Conservation (phyloP, 2,329 filamentous ascomycete species). For the Simplicillium aogashimaense region DNA sequence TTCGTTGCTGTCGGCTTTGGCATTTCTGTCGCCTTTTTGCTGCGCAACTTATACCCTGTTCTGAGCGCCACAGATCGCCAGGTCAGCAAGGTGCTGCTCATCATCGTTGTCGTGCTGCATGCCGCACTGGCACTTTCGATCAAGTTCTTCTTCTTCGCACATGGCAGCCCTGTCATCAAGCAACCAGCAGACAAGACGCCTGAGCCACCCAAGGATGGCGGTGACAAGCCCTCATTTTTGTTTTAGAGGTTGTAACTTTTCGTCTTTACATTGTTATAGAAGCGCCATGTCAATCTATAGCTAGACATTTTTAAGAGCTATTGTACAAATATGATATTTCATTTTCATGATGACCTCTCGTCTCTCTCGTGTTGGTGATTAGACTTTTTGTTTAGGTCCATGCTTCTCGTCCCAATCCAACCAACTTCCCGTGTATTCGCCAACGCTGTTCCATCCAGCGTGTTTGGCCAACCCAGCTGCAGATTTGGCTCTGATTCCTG, state of each 20-base stretch:
- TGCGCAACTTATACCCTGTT: slow-evolving; percentile 83
- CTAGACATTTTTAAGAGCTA: too few species aligned
- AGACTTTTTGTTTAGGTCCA: slow-evolving; percentile 38
- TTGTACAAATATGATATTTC: neutral
- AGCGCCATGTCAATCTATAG: neutral
- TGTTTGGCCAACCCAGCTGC: slow-evolving; percentile 69
- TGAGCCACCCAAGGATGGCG: slow-evolving; percentile 7
- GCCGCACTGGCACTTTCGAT: slow-evolving; percentile 87
- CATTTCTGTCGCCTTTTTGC: slow-evolving; percentile 70
- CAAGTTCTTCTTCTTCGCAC: slow-evolving; percentile 93
- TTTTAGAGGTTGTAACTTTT: neutral
- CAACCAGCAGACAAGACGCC: slow-evolving; percentile 21
- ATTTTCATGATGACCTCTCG: too few species aligned
- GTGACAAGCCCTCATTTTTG: slow-evolving; percentile 9
- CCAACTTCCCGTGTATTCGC: slow-evolving; percentile 69
- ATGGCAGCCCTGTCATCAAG: slow-evolving; percentile 45
- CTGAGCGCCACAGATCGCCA: slow-evolving; percentile 87
- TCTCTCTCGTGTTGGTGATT: slow-evolving; percentile 1
- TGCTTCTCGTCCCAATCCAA: slow-evolving; percentile 71
- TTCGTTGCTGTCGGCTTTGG: slow-evolving; percentile 84
- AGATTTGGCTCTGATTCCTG: slow-evolving; percentile 71
- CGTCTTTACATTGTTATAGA: too few species aligned
- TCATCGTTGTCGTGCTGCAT: slow-evolving; percentile 78
- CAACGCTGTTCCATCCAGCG: slow-evolving; percentile 63
- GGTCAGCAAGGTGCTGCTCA: slow-evolving; percentile 77